Evolutionary conservation across 768 basidiomycete genomes (phyloP), one percentile per base, ranked within the genome.

Genomic region (Russula brevipes): DNA sequence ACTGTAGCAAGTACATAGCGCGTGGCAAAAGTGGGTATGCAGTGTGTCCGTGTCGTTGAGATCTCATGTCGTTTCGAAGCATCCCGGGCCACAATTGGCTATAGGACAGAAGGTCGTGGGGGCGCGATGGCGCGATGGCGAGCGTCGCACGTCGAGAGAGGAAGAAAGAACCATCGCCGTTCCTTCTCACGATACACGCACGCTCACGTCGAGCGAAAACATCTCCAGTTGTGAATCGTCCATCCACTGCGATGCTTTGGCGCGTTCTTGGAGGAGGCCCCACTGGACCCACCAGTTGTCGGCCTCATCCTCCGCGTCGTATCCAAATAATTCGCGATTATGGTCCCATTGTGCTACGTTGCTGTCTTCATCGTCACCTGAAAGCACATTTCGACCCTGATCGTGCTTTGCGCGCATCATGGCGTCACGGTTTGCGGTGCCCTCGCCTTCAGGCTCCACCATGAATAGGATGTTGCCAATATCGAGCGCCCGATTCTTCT

Each of bases 221-320:
- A 45, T 9, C 19, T 46, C 63, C 42, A 56, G 6, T 8, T 16
- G 38, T 17, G 8, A 2, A 10, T 45, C 33, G 33, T 55, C 54
- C 2, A 38, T 36, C 45, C 17, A 53, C 19, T 41, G 50, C 31
- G 46, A 38, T 30, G 63, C 56, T 39, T 65, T 67, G 11, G 66
- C 59, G 17, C 66, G 64, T 58, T 67, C 66, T 41, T 53, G 57
- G n/a, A 66, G 65, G n/a, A 66, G 65, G 42, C 75, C 75, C 74
- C 75, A 75, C n/a, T 71, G 60, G 16, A 75, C 69, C 73, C 74
- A 76, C 75, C 75, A 76, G 59, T 75, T 72, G 51, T 76, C 75
- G 49, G 73, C 74, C 59, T 72, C 73, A 57, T 76, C 75, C 67
- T 74, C 73, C 36, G 73, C 72, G 53, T 76, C 73, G 59, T 76